phyloP scores from a whole-genome alignment of 1,139 yeast genomes.

The Sugiyamaella castrensis region DNA sequence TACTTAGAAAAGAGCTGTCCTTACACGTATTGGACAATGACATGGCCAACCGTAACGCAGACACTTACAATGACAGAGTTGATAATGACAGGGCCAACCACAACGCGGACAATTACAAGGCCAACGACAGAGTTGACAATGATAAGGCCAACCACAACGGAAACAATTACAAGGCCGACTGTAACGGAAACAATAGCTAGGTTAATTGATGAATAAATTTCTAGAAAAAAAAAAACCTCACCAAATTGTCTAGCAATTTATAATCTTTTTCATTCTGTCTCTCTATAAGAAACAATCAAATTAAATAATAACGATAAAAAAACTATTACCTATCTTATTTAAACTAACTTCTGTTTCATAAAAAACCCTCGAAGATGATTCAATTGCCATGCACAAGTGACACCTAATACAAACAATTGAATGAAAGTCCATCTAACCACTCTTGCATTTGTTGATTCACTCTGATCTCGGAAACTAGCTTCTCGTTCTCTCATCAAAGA shows the following conservation, averaged over 20 bases:
- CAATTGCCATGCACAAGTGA: conserved; percentile 67
- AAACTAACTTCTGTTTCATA: conserved; percentile 62
- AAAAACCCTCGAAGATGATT: conserved; percentile 61
- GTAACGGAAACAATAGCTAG: no score
- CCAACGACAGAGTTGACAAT: no score
- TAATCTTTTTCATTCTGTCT: neutral
- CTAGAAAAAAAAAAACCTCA: neutral
- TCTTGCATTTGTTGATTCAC: conserved; percentile 62
- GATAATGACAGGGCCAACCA: no score
- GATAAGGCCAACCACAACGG: no score
- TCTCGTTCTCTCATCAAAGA: conserved; percentile 66
- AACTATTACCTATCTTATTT: conserved; percentile 19
- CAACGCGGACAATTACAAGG: no score
- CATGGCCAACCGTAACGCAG: no score
- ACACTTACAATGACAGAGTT: no score
- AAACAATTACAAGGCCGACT: no score
- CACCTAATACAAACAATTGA: conserved; percentile 54
- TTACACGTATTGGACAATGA: no score
- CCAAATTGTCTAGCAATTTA: no score
- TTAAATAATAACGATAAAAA: neutral
- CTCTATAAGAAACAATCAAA: neutral
- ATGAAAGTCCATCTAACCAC: conserved; percentile 65
- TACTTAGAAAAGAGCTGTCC: no score
- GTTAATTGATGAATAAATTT: neutral
- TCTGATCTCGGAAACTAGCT: conserved; percentile 60